Base-by-base conservation (phyloP, 1,139 yeast species). In the Suhomyces terraborum region DNA sequence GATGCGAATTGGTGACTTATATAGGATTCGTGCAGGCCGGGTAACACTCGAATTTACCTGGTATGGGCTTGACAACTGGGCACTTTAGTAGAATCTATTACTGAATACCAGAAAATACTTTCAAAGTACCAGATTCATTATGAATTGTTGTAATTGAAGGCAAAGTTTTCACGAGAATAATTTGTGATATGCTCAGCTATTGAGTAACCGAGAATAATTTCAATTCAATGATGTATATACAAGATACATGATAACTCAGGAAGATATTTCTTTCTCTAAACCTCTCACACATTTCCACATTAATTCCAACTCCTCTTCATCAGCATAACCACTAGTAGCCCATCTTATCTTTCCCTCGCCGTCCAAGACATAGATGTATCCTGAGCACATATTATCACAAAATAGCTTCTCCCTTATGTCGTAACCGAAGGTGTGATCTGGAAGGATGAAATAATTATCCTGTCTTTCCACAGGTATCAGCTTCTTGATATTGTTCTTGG, bases 261-360 rank as follows among this genome's bases (percentile, higher is more conserved):
- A 13, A 16, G 29, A 8, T 39, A 61, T 40, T 45, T 69, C 75
- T 43, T 56, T 64, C 38, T 69, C 70, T 31, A 78, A 58, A 1
- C 84, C 84, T 32, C 67, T 66, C 1, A 85, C 81, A 39, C 84
- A 77, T 52, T 77, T 82, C 88, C 89, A 83, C 51, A 87, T 62
- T 23, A 78, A 65, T n/a, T 67, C 64, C 36, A 69, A 64, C 51
- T 91, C 98, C 26, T 75, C 73, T 8, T 76, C 80, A 13, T 73
- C 71, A 3, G 96, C 84, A 37, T 75, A 77, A 1, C 98, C 98
- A 56, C 95, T 80, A 1, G 91, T 88, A 12, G 91, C 93, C 98
- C 98, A 93, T 54, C 98, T 73, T 36, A 93, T 82, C 53, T 77
- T 82, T 40, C 87, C 84, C 12, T 80, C 69, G 13, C 71, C 69